Percentiles rank a stretch among this genome's conserved stretches.
These are phyloP conservation scores for Brassica incana DNA, from an alignment of 345 rosid genomes.

Conservation along the genomic window DNA sequence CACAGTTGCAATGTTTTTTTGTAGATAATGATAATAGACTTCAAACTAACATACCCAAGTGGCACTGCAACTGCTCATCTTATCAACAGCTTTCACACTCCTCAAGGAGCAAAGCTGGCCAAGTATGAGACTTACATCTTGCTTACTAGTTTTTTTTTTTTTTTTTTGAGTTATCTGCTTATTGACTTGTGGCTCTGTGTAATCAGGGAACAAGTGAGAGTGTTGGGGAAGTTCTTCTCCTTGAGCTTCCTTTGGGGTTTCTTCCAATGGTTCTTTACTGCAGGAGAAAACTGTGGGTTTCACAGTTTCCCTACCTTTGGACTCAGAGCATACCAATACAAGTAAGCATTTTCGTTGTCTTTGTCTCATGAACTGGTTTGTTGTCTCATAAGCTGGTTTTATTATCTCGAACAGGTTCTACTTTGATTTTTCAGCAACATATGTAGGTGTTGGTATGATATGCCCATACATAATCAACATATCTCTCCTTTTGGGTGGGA, in stretches of 20 bases:
- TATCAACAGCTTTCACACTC: conserved; percentile 91
- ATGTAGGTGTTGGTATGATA: conserved; percentile 92
- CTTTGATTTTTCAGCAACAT: conserved; percentile 89
- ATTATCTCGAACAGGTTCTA: conserved; percentile 53
- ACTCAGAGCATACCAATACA: conserved; percentile 55
- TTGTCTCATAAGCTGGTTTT: conserved; percentile 1
- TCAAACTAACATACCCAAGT: conserved; percentile 82
- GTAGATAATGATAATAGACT: conserved; percentile 80
- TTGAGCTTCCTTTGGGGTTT: conserved; percentile 76
- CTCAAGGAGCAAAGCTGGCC: conserved; percentile 85
- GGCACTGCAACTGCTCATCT: conserved; percentile 94
- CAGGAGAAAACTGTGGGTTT: conserved; percentile 75
- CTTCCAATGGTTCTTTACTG: conserved; percentile 75
- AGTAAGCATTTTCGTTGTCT: conserved; percentile 37
- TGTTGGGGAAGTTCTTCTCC: conserved; percentile 60
- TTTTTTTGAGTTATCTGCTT: neutral
- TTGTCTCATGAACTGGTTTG: neutral
- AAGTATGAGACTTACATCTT: conserved; percentile 44
- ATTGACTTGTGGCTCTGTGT: conserved; percentile 11
- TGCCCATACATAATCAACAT: conserved; percentile 85
- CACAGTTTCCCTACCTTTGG: conserved; percentile 77
- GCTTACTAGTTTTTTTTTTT: neutral
- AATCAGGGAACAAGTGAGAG: conserved; percentile 60
- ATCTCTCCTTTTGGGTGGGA: conserved; percentile 76
- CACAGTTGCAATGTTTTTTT: neutral